Evolutionary conservation across 1,284 basidiomycete genomes (phyloP), one percentile per base, ranked within the genome.

Genomic region (Ganoderma meredithae): DNA sequence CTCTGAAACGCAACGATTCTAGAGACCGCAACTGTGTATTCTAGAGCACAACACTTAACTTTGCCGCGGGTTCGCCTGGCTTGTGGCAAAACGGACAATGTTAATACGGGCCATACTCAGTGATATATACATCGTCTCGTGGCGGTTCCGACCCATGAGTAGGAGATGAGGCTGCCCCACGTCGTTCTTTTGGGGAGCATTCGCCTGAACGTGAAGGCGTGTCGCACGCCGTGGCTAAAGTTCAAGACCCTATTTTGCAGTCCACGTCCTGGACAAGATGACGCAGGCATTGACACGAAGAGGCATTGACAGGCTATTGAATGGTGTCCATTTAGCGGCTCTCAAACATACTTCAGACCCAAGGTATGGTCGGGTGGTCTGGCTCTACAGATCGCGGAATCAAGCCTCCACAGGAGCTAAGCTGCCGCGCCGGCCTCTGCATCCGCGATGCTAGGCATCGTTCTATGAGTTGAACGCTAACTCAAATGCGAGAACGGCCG

Each of bases 401-500:
- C 17, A 44, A 44, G 7, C 43, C 44, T 17, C 9, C 44, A 6
- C n/a, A n/a, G 44, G 8, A n/a, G 43, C 19, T 17, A n/a, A n/a
- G n/a, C n/a, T n/a, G n/a, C n/a, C n/a, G 15, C 43, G n/a, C 44
- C 19, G 4, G 44, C 44, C 19, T 47, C 44, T 22, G 44, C 17
- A 44, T 22, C 44, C n/a, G 44, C 19, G 44, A 47, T 47, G 44
- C n/a, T 8, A n/a, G 44, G 8, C 8, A n/a, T 47, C 52, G 15
- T 17, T 33, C 52, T 31, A 8, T 55, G 12, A 13, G 13, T 40
- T 36, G 44, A 52, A 62, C 47, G 31, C 61, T 49, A 52, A 62
- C 61, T 43, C 44, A 62, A 52, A 49, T 3, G 17, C 22, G 33
- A 63, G 62, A 63, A 63, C 49, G n/a, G n/a, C 62, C 62, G 25